These are phyloP conservation scores for Pistacia integerrima DNA, from an alignment of 345 rosid species.

Conservation along the genomic window DNA sequence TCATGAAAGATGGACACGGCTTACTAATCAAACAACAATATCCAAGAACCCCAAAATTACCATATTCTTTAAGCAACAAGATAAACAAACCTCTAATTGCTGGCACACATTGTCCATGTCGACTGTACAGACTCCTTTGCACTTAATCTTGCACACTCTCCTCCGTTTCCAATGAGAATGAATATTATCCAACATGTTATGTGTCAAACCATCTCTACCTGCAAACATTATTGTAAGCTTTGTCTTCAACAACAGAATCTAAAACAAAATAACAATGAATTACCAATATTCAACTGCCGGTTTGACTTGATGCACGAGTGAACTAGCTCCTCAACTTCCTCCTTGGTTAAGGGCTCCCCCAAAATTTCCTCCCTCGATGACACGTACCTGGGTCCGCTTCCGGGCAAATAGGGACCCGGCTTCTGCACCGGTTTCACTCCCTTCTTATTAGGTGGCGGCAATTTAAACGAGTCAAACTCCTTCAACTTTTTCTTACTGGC, in stretches of 20 bases:
- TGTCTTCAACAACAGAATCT: background rate
- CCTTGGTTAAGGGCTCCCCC: conserved; percentile 79
- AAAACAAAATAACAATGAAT: background rate
- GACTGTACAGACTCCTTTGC: conserved; percentile 93
- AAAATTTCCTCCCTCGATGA: conserved; percentile 72
- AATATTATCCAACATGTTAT: conserved; percentile 91
- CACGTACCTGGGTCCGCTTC: conserved; percentile 77
- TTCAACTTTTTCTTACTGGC: conserved; percentile 72
- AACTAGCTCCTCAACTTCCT: conserved; percentile 70
- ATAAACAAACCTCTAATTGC: conserved; percentile 70
- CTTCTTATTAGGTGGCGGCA: conserved; percentile 81
- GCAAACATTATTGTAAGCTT: conserved; percentile 13
- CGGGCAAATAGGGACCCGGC: conserved; percentile 81
- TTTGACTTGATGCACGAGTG: conserved; percentile 50
- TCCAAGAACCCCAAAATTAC: background rate
- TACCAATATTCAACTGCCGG: conserved; percentile 93
- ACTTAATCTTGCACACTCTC: conserved; percentile 89
- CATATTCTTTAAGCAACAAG: conserved; percentile 3
- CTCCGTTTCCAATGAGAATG: conserved; percentile 87
- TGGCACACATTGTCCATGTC: conserved; percentile 92
- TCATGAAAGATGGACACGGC: conserved; percentile 8
- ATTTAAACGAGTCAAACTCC: conserved; percentile 81
- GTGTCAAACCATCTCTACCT: conserved; percentile 99
- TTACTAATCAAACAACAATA: background rate
- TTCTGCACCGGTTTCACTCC: conserved; percentile 90